Evolutionary conservation across 2,329 filamentous ascomycete species (phyloP).

Genomic region (Phialophora macrospora): DNA sequence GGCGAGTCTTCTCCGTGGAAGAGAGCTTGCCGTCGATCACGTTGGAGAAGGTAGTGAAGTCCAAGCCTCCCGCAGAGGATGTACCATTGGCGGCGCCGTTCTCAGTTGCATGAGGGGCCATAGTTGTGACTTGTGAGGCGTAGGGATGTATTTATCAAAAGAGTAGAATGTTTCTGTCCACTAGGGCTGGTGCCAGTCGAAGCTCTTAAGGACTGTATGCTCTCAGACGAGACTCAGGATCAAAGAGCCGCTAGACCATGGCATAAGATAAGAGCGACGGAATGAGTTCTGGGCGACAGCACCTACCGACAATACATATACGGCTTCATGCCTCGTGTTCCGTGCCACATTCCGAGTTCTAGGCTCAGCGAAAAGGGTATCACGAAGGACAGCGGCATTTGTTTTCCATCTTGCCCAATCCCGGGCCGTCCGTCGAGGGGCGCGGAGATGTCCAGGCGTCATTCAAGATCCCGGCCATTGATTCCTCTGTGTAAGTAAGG

Average conservation of each 20-base stretch:
- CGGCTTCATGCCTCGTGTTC: background rate
- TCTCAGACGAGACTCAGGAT: background rate
- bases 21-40: constrained; percentile 57
- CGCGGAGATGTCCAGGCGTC: background rate
- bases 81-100: constrained; percentile 13
- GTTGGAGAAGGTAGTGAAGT: constrained; percentile 56
- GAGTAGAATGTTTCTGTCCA: background rate
- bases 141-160: background rate
- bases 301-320: background rate
- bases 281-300: background rate
- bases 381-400: constrained; percentile 2
- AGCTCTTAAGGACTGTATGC: background rate
- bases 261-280: background rate
- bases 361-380: background rate
- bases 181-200: no score
- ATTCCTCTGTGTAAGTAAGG: background rate
- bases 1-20: constrained; percentile 52
- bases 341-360: constrained; percentile 2
- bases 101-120: constrained; percentile 26
- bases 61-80: constrained; percentile 15
- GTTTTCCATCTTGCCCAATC: background rate
- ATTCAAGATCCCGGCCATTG: background rate
- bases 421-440: background rate
- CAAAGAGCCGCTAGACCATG: background rate
- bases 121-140: background rate